Evolutionary conservation across 495 filamentous ascomycete genomes (phyloP).

Genomic region (Astrothelium subdiscretum): DNA sequence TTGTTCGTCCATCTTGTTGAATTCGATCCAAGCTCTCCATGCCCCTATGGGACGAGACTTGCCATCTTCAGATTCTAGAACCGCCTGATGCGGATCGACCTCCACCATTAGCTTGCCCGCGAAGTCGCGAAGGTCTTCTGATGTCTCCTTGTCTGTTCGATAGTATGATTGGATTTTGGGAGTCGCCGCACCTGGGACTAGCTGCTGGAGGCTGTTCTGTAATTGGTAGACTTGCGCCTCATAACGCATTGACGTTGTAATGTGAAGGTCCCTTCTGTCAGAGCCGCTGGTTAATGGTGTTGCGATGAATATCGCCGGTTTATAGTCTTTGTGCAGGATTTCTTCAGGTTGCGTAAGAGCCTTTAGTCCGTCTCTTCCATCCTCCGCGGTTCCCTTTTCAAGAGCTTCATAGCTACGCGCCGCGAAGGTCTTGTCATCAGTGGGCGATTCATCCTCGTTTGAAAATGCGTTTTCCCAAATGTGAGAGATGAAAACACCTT

Average conservation of each 20-base stretch:
- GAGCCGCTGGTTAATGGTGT: background rate
- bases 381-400: background rate
- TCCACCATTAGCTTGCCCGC: background rate
- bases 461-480: background rate
- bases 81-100: background rate
- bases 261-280: background rate
- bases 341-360: background rate
- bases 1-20: background rate
- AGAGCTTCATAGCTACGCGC: background rate
- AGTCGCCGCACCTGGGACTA: background rate
- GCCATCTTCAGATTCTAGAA: background rate
- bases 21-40: background rate
- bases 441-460: background rate
- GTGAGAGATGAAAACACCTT: background rate
- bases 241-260: background rate
- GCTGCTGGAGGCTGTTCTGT: background rate
- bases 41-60: background rate
- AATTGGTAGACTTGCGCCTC: background rate
- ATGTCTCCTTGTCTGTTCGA: background rate
- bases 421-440: background rate
- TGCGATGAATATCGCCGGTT: background rate
- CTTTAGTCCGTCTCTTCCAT: background rate
- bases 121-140: background rate
- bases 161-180: background rate
- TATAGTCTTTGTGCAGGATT: background rate